phyloP scores from a whole-genome alignment of 257 asterid genomes.

The Solanum pennellii region DNA sequence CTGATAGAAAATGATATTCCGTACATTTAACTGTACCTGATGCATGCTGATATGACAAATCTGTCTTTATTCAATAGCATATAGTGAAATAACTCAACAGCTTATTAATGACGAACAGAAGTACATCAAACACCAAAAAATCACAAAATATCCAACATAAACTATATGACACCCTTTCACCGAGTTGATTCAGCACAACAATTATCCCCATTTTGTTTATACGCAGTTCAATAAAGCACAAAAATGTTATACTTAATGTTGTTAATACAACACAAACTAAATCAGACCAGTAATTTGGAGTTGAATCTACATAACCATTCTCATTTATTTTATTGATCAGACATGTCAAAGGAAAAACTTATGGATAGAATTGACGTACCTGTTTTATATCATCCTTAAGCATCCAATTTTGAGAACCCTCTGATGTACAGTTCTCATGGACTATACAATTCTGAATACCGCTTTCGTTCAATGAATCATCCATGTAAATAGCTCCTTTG shows the following conservation, averaged over 20 bases:
- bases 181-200: background rate
- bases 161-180: background rate
- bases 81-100: background rate
- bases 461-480: slow-evolving; percentile 13
- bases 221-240: background rate
- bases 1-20: background rate
- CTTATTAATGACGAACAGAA: background rate
- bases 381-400: slow-evolving; percentile 24
- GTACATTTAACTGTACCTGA: background rate
- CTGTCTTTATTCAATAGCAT: background rate
- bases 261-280: background rate
- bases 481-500: slow-evolving; percentile 62
- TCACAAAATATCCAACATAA: background rate
- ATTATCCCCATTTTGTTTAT: background rate
- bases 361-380: slow-evolving; percentile 24
- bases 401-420: slow-evolving; percentile 30
- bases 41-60: background rate
- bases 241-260: background rate
- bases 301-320: background rate
- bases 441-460: slow-evolving; percentile 39
- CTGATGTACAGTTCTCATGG: slow-evolving; percentile 58
- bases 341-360: background rate
- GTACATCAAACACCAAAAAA: background rate
- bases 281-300: background rate
- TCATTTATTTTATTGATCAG: background rate